These are phyloP conservation scores for Actinomortierella wolfii DNA, from an alignment of 371 early-diverging fungal genomes.

Conservation along the genomic window DNA sequence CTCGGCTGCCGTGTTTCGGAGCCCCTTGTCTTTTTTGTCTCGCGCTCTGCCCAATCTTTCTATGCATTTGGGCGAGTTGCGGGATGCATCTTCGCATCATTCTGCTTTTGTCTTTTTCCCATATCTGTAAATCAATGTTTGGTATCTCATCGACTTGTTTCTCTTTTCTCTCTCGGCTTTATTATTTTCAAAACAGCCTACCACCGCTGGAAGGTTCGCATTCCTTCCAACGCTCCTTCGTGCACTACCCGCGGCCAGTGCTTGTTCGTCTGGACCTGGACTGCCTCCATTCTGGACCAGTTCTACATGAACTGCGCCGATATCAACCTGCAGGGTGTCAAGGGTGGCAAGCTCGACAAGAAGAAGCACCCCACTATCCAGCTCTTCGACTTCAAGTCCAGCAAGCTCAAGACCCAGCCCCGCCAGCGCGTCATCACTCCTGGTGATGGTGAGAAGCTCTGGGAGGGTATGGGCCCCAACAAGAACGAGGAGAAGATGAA, in stretches of 20 bases:
- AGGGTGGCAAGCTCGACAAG: slow-evolving; percentile 9
- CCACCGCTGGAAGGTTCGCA: slow-evolving; percentile 33
- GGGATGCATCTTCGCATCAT: too few species aligned
- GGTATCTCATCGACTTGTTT: too few species aligned
- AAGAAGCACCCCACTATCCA: slow-evolving; percentile 4
- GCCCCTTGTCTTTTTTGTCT: too few species aligned
- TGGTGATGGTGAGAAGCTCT: slow-evolving; percentile 31
- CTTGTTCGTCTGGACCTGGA: slow-evolving; percentile 13
- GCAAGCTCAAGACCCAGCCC: not conserved
- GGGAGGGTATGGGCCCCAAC: slow-evolving; percentile 14
- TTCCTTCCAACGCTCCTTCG: slow-evolving; percentile 58
- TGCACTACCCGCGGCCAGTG: slow-evolving; percentile 25
- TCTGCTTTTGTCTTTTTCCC: not conserved
- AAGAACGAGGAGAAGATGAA: slow-evolving; percentile 13
- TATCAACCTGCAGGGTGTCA: slow-evolving; percentile 16
- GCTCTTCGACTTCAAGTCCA: slow-evolving; percentile 26
- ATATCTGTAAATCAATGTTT: not conserved
- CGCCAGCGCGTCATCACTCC: slow-evolving; percentile 9
- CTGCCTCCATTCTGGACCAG: slow-evolving; percentile 35
- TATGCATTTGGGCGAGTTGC: too few species aligned
- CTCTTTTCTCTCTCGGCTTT: not conserved
- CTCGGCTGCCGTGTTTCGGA: too few species aligned
- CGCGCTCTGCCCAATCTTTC: too few species aligned
- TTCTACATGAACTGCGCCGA: slow-evolving; percentile 45
- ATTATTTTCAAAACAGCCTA: slow-evolving; percentile 10